phyloP scores from a whole-genome alignment of 768 basidiomycete species.

The Termitomyces sp. region DNA sequence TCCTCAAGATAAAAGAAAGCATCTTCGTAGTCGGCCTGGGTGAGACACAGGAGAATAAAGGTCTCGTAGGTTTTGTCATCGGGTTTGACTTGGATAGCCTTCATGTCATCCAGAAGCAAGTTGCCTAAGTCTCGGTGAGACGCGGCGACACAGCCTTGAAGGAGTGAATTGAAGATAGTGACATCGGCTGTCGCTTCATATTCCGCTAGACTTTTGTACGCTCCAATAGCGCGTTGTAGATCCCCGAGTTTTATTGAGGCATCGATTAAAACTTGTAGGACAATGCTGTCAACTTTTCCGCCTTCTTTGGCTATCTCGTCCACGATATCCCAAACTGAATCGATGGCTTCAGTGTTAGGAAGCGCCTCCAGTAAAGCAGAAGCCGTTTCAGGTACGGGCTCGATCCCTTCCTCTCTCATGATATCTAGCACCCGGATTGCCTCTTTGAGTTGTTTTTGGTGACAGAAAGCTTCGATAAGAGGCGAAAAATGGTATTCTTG shows the following conservation, averaged over 20 bases:
- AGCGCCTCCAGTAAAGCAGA: constrained; percentile 44
- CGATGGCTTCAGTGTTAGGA: constrained; percentile 45
- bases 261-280: constrained; percentile 62
- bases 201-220: constrained; percentile 59
- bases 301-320: constrained; percentile 54
- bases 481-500: constrained; percentile 75
- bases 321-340: constrained; percentile 57
- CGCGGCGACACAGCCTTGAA: constrained; percentile 56
- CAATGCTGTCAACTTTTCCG: constrained; percentile 45
- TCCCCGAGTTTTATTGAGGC: constrained; percentile 59
- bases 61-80: constrained; percentile 59
- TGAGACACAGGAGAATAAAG: constrained; percentile 65
- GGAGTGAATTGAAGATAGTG: constrained; percentile 63
- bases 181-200: constrained; percentile 52
- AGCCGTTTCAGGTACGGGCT: constrained; percentile 45
- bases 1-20: constrained; percentile 87
- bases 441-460: constrained; percentile 48
- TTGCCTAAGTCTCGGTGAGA: constrained; percentile 65
- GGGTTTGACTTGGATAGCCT: constrained; percentile 45
- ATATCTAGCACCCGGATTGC: constrained; percentile 54
- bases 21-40: constrained; percentile 72
- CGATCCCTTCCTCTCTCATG: constrained; percentile 52
- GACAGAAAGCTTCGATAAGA: constrained; percentile 68
- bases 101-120: constrained; percentile 62
- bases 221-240: constrained; percentile 69